Percentiles rank a stretch among this genome's conserved stretches.
Evolutionary conservation across 2,329 filamentous ascomycete species (phyloP).

Genomic region (Helotiales sp.): DNA sequence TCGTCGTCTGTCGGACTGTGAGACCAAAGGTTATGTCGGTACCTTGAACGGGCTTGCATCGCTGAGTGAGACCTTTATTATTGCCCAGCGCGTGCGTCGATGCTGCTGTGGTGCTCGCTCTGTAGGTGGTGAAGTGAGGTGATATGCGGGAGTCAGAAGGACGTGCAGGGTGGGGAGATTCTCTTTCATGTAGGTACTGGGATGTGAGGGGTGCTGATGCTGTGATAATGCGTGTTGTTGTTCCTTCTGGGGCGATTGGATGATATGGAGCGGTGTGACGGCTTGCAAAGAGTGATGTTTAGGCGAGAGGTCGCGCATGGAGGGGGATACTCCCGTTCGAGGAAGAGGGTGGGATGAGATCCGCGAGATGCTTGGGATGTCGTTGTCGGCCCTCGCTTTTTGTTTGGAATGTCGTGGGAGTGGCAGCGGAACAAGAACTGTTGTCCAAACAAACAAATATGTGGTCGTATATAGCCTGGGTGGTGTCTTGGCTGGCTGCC

Average conservation of each 20-base stretch:
- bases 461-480: slow-evolving; percentile 21
- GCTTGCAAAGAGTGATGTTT: slow-evolving; percentile 15
- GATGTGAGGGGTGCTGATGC: slow-evolving; percentile 9
- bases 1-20: slow-evolving; percentile 23
- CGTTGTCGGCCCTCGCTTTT: slow-evolving; percentile 18
- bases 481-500: slow-evolving; percentile 10
- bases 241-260: slow-evolving; percentile 23
- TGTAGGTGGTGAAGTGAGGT: slow-evolving; percentile 7
- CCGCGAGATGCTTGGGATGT: slow-evolving; percentile 9
- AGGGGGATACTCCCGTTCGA: background rate
- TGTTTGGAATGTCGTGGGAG: slow-evolving; percentile 7
- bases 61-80: slow-evolving; percentile 26
- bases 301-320: slow-evolving; percentile 3
- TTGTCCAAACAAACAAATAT: slow-evolving; percentile 31
- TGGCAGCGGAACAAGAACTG: slow-evolving; percentile 9
- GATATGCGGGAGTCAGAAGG: slow-evolving; percentile 24
- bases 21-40: slow-evolving; percentile 27
- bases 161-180: slow-evolving; percentile 23
- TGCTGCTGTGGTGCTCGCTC: slow-evolving; percentile 5
- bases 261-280: slow-evolving; percentile 28
- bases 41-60: slow-evolving; percentile 26
- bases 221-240: slow-evolving; percentile 8
- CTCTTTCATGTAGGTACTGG: slow-evolving; percentile 11
- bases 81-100: background rate
- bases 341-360: slow-evolving; percentile 16